Conservation (phyloP, 106 monocot genomes). For the Iris macrosiphon region DNA sequence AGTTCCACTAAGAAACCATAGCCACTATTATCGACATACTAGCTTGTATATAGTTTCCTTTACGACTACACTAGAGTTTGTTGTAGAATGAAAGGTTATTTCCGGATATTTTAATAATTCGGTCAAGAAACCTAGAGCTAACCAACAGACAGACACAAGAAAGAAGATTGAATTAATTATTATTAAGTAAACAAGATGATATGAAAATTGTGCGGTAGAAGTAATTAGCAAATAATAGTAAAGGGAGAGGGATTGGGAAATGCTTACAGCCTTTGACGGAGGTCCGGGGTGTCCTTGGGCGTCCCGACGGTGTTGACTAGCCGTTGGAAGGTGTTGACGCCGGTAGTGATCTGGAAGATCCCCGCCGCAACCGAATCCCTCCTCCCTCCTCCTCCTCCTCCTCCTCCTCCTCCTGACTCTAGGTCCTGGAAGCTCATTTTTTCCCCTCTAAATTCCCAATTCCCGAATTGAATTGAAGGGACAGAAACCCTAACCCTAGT, state of each 20-base stretch:
- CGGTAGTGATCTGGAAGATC: conserved; percentile 65
- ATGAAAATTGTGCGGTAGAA: not conserved
- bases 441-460: not conserved
- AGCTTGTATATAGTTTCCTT: too few relatives aligned
- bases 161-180: not conserved
- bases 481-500: not conserved
- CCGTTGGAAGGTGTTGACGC: conserved; percentile 53
- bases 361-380: conserved; percentile 41
- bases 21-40: too few relatives aligned
- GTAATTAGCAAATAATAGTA: not conserved
- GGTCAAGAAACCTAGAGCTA: not conserved
- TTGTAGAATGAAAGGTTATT: not conserved
- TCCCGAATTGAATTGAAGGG: not conserved
- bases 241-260: not conserved
- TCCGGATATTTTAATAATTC: not conserved
- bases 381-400: too few relatives aligned
- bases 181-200: not conserved
- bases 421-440: conserved; percentile 71
- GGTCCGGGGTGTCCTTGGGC: conserved; percentile 59
- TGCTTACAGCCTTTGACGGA: conserved; percentile 55
- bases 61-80: too few relatives aligned
- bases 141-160: not conserved
- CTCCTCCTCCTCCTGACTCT: conserved; percentile 28
- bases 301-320: conserved; percentile 64
- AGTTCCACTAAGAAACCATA: too few relatives aligned